Evolutionary conservation across 805 yeast species (phyloP), one percentile per base, ranked within the genome.

Genomic region (Starmera caribaea): DNA sequence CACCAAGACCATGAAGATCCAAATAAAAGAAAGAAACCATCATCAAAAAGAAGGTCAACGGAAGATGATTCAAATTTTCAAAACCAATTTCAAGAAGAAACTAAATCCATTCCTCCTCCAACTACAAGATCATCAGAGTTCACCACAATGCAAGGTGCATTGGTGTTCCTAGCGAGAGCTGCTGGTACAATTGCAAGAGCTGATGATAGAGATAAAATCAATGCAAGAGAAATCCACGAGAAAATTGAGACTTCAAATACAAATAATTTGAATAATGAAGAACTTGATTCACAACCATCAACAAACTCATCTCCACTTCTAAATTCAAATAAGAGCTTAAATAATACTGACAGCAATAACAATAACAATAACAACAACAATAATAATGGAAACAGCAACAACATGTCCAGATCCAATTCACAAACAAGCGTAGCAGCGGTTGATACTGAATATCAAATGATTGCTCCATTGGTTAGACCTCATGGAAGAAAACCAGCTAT

Each of bases 151-250:
- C 71, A 66, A 44, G 82, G 83, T 8, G 85, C 90, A 0, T 62
- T 83, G 45, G 80, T 76, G 26, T 83, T 78, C 54, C 56, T 83
- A 16, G 90, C 92, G 6, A 78, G 79, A 46, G 85, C 88, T 0
- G 92, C 90, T 1, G 90, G 88, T 0, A 73, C 81, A 10, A 78
- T 81, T 15, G 84, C 88, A 4, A 67, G 72, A 43, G 80, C 82
- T 3, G 86, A 78, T 50, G 78, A 71, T 45, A 62, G 83, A 45
- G 85, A 79, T 50, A 62, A 73, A 32, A 74, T 75, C 31, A 74
- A 69, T 54, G 83, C 74, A 1, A 55, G 68, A 39, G 65, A 63
- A 36, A 64, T 68, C 42, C 75, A 74, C 43, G 67, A 63, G 34
- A 69, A 64, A 42, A 48, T 75, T 13, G 81, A 74, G 39, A 51